Conservation (phyloP, 495 filamentous ascomycete genomes). For the Hyaloscypha finlandica region DNA sequence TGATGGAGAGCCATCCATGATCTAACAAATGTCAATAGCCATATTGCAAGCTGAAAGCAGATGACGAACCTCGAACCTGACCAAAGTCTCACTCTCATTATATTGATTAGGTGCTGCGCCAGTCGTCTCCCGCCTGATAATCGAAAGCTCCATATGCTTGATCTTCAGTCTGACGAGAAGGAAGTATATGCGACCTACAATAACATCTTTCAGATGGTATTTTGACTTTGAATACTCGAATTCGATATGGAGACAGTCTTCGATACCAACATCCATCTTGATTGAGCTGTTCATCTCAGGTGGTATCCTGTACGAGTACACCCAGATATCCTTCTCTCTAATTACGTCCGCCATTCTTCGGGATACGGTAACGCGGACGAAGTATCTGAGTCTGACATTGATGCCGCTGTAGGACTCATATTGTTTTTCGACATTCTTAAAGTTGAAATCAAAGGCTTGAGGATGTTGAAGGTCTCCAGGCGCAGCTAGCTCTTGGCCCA, state of each 20-base stretch:
- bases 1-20: slow-evolving; percentile 98
- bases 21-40: slow-evolving; percentile 50
- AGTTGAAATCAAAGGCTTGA: slow-evolving; percentile 98
- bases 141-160: slow-evolving; percentile 99
- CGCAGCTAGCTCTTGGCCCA: slow-evolving; percentile 93
- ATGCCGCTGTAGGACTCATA: slow-evolving; percentile 99
- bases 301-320: slow-evolving; percentile 97
- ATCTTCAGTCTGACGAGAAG: slow-evolving; percentile 97
- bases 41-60: background rate
- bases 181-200: slow-evolving; percentile 99
- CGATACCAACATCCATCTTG: slow-evolving; percentile 99
- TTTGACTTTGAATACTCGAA: slow-evolving; percentile 99
- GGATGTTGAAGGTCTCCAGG: slow-evolving; percentile 98
- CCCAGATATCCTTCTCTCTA: slow-evolving; percentile 99
- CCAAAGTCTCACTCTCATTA: slow-evolving; percentile 98
- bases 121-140: slow-evolving; percentile 95
- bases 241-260: slow-evolving; percentile 99
- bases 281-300: slow-evolving; percentile 97
- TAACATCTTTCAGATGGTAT: slow-evolving; percentile 99
- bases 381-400: slow-evolving; percentile 98
- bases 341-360: slow-evolving; percentile 96
- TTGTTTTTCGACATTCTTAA: slow-evolving; percentile 99
- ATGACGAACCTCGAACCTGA: slow-evolving; percentile 84
- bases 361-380: slow-evolving; percentile 94
- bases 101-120: slow-evolving; percentile 99